These are phyloP conservation scores for Hyphopichia khmerensis DNA, from an alignment of 1,139 yeast species.

Conservation along the genomic window DNA sequence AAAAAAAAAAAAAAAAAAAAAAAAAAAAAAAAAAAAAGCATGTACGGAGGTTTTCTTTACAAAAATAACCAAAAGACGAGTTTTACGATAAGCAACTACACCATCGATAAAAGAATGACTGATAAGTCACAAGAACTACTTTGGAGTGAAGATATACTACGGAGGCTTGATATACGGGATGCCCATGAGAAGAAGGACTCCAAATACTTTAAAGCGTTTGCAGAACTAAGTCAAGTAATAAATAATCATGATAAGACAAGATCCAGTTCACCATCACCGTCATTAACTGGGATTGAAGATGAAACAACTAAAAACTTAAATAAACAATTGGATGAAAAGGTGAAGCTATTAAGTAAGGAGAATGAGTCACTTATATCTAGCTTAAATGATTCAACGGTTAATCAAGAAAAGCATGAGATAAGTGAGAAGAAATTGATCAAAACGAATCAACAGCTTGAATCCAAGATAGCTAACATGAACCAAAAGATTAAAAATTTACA, in stretches of 20 bases:
- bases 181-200: conserved; percentile 31
- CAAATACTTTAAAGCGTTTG: conserved; percentile 33
- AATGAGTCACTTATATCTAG: conserved; percentile 18
- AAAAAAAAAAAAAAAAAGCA: no score
- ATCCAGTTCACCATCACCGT: conserved; percentile 13
- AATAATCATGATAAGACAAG: conserved; percentile 1
- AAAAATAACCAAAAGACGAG: no score
- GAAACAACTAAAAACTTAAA: conserved; percentile 3
- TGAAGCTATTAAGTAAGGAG: conserved; percentile 7
- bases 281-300: conserved; percentile 6
- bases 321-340: background rate
- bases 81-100: background rate
- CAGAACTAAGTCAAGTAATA: conserved; percentile 18
- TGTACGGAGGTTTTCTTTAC: no score
- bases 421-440: conserved; percentile 12
- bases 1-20: no score
- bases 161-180: conserved; percentile 29
- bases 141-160: conserved; percentile 26
- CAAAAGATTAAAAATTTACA: conserved; percentile 30
- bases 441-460: conserved; percentile 19
- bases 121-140: background rate
- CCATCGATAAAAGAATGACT: background rate
- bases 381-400: conserved; percentile 24
- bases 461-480: conserved; percentile 22
- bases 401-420: conserved; percentile 20